A percentile compares a stretch with the other conserved stretches of the same genome.
Conservation (phyloP, 208 protist genomes). For the Crithidia brevicula region DNA sequence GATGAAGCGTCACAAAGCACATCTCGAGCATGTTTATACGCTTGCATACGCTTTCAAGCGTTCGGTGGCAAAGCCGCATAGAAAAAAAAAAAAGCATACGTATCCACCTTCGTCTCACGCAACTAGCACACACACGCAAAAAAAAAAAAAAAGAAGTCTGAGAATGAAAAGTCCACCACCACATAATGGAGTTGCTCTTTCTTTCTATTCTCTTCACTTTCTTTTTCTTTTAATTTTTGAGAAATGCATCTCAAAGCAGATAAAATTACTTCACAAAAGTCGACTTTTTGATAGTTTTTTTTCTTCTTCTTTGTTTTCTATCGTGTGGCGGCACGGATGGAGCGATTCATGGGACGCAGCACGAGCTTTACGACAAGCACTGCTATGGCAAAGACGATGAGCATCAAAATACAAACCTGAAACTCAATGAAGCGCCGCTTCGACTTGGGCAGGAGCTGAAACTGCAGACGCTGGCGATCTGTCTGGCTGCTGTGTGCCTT, state of each 20-base stretch:
- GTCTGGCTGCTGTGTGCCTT: slow-evolving; percentile 74
- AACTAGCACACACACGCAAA: no score
- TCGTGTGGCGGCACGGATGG: slow-evolving; percentile 70
- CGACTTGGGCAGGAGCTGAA: slow-evolving; percentile 79
- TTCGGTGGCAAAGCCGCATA: no score
- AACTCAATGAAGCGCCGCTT: slow-evolving; percentile 68
- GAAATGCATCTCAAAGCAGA: no score
- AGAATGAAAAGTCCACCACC: no score
- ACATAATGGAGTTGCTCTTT: neutral
- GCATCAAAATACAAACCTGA: slow-evolving; percentile 67
- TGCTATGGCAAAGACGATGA: slow-evolving; percentile 39
- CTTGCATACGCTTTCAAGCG: no score
- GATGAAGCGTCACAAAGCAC: no score
- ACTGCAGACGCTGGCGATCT: slow-evolving; percentile 80
- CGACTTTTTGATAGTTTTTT: no score
- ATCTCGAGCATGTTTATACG: no score
- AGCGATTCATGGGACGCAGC: slow-evolving; percentile 71
- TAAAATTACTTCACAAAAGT: no score
- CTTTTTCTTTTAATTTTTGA: no score
- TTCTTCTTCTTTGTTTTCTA: slow-evolving; percentile 24
- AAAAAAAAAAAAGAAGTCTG: no score
- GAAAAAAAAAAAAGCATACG: neutral
- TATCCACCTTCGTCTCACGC: no score
- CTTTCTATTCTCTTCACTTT: slow-evolving; percentile 6
- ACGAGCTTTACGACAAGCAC: slow-evolving; percentile 60